Evolutionary conservation across 2,329 filamentous ascomycete genomes (phyloP), one percentile per base, ranked within the genome.

Genomic region (Mycosphaerelloides madeirae): DNA sequence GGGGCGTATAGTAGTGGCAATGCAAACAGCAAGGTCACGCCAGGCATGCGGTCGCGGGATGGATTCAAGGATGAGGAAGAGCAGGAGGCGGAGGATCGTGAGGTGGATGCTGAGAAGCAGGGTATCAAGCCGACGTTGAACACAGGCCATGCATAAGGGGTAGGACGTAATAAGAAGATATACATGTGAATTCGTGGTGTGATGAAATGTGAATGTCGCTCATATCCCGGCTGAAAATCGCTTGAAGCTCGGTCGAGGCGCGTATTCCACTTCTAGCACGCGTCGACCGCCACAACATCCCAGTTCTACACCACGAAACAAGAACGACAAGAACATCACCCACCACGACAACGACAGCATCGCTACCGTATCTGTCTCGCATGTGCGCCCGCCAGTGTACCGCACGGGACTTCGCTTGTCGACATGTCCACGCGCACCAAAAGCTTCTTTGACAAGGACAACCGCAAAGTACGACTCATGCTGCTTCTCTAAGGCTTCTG

Each of bases 361-460:
- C 22, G 22, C 9, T 25, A 25, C 22, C 9, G 5, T 25, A 5
- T n/a, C n/a, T n/a, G n/a, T n/a, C n/a, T n/a, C n/a, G n/a, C n/a
- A 25, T 25, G 22, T 25, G 22, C 22, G 9, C 22, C 22, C 22
- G 22, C 22, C 6, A 9, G 22, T 25, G 22, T 9, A 25, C 6
- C 9, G 22, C 22, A 25, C 22, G 9, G 22, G 9, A 9, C n/a
- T 12, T 20, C 7, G 32, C 34, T 20, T n/a, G 7, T 29, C n/a
- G 41, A 22, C n/a, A 61, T 61, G 57, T 49, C 56, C 16, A 50
- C 45, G 41, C 69, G 68, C 49, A 74, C 74, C 51, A 73, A 68
- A 58, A 72, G 71, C 49, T 76, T 76, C 63, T 75, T 75, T 57
- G 71, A 76, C 47, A 69, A 74, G 56, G 61, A 71, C 39, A 63